Conservation (phyloP, 306 rosid species). For the Dryas drummondii region DNA sequence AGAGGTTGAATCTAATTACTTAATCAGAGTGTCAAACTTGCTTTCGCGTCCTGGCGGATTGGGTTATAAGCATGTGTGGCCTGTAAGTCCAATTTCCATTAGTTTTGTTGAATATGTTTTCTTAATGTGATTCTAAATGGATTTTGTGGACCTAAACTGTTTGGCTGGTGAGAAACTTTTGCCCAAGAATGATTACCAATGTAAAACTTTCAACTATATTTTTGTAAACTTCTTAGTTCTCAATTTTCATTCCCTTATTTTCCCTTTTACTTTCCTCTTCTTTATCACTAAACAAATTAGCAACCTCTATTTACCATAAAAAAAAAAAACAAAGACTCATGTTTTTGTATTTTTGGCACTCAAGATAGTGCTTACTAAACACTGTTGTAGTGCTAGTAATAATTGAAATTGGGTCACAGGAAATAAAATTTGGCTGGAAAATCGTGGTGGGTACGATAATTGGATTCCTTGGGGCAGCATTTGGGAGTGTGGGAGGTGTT, state of each 20-base stretch:
- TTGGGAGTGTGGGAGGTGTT: constrained; percentile 81
- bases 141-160: neutral
- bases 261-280: neutral
- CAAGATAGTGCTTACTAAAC: neutral
- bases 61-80: constrained; percentile 60
- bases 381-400: neutral
- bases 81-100: constrained; percentile 34
- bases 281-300: neutral
- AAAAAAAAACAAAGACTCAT: too few species aligned
- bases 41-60: constrained; percentile 37
- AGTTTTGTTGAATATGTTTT: neutral
- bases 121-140: neutral
- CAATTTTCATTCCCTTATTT: neutral
- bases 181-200: neutral
- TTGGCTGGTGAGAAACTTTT: neutral
- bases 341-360: neutral
- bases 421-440: constrained; percentile 66
- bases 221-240: neutral
- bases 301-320: too few species aligned
- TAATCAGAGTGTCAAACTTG: constrained; percentile 33
- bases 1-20: constrained; percentile 15
- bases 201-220: neutral
- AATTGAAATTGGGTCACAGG: constrained; percentile 36
- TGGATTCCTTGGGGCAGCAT: constrained; percentile 75
- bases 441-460: constrained; percentile 42